phyloP scores from a whole-genome alignment of 2,329 filamentous ascomycete genomes.

The Orbilia brochopaga region DNA sequence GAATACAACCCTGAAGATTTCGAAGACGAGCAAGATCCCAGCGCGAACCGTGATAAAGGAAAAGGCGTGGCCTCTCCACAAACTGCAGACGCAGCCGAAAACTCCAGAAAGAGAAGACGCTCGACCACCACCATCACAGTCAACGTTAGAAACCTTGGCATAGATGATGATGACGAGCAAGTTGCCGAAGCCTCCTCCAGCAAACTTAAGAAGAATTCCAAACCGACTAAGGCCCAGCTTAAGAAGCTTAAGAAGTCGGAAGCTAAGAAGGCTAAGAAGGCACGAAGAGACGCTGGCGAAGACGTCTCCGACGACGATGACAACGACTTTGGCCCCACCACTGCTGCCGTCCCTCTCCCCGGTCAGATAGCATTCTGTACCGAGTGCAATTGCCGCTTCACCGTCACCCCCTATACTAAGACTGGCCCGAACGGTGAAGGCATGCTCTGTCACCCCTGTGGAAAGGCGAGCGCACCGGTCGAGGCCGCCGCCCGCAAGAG shows the following conservation, averaged over 20 bases:
- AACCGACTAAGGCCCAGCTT: slow-evolving; percentile 35
- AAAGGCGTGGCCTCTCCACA: slow-evolving; percentile 4
- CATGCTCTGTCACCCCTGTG: slow-evolving; percentile 53
- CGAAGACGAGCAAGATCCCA: neutral
- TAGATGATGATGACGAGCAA: slow-evolving; percentile 12
- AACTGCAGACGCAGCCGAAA: too few species aligned
- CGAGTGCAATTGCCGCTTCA: slow-evolving; percentile 54
- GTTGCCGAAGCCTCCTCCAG: neutral
- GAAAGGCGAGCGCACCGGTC: slow-evolving; percentile 51
- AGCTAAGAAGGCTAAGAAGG: slow-evolving; percentile 6
- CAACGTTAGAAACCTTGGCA: slow-evolving; percentile 7
- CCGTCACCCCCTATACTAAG: slow-evolving; percentile 53
- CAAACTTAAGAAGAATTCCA: too few species aligned
- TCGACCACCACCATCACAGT: slow-evolving; percentile 6
- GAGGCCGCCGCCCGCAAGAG: slow-evolving; percentile 51
- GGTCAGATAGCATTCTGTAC: slow-evolving; percentile 55
- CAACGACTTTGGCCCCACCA: slow-evolving; percentile 2
- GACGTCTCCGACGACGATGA: slow-evolving; percentile 7
- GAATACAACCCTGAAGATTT: neutral
- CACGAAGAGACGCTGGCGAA: neutral
- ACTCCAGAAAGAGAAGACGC: slow-evolving; percentile 29
- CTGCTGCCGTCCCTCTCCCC: slow-evolving; percentile 27
- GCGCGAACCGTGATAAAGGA: slow-evolving; percentile 9
- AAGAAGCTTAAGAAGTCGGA: slow-evolving; percentile 27
- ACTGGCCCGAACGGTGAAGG: slow-evolving; percentile 50